A percentile compares a stretch with the other conserved stretches of the same genome.
Conservation (phyloP, 2,329 filamentous ascomycete species). For the Grosmannia huntii region DNA sequence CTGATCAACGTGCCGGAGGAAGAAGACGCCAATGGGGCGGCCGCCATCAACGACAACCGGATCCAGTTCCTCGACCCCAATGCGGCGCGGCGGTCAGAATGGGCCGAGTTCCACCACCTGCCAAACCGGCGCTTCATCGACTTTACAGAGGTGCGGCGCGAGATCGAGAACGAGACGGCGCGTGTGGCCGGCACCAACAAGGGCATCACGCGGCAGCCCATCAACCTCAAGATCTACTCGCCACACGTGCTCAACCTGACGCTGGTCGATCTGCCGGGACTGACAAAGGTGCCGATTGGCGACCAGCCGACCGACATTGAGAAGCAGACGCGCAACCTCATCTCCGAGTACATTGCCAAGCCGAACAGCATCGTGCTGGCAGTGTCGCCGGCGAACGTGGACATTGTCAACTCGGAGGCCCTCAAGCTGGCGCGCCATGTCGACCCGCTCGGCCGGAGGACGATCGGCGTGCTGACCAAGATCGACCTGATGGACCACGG, state of each 20-base stretch:
- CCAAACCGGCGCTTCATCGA: conserved; percentile 96
- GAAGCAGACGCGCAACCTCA: conserved; percentile 88
- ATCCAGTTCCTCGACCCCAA: conserved; percentile 67
- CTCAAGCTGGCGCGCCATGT: conserved; percentile 93
- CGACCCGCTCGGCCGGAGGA: conserved; percentile 92
- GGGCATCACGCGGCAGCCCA: conserved; percentile 90
- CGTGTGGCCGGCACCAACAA: conserved; percentile 92
- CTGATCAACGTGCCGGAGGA: conserved; percentile 92
- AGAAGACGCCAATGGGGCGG: conserved; percentile 33
- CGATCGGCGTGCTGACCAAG: conserved; percentile 96
- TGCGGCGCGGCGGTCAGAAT: conserved; percentile 53
- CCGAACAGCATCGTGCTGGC: conserved; percentile 96
- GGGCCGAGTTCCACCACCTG: conserved; percentile 96
- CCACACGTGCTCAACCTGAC: conserved; percentile 96
- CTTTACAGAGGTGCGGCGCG: conserved; percentile 96
- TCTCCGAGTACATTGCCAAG: conserved; percentile 96
- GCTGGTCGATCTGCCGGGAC: conserved; percentile 85
- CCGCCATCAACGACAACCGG: conserved; percentile 31
- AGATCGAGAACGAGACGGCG: conserved; percentile 94
- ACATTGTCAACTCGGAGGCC: conserved; percentile 97
- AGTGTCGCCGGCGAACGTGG: conserved; percentile 91
- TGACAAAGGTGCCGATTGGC: conserved; percentile 53
- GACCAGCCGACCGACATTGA: conserved; percentile 26
- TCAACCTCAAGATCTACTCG: conserved; percentile 97
- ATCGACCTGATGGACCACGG: conserved; percentile 98